phyloP scores from a whole-genome alignment of 371 early-diverging fungal genomes.

The Cokeromyces recurvatus region DNA sequence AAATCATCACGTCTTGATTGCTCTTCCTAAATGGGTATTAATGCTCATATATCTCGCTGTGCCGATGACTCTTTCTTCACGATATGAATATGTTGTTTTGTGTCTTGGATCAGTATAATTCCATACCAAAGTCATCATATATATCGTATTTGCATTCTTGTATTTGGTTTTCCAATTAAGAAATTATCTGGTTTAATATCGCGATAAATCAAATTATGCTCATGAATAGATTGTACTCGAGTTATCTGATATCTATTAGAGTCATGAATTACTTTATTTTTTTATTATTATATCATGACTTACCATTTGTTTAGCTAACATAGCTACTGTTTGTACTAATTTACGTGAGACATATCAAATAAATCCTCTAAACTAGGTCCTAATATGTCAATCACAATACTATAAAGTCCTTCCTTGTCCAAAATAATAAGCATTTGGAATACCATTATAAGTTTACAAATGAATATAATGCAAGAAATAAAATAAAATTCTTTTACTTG shows the following conservation, averaged over 20 bases:
- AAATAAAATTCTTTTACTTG: constrained; percentile 48
- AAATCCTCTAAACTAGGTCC: constrained; percentile 94
- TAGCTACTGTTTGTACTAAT: constrained; percentile 92
- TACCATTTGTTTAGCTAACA: constrained; percentile 95
- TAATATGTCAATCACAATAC: constrained; percentile 92
- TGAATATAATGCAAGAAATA: not conserved
- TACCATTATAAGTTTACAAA: constrained; percentile 41
- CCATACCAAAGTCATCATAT: constrained; percentile 98
- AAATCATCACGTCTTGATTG: constrained; percentile 97
- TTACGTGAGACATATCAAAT: constrained; percentile 88
- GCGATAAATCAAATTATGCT: constrained; percentile 92
- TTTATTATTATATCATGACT: not conserved
- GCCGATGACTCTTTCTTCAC: constrained; percentile 91
- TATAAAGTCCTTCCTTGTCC: constrained; percentile 93
- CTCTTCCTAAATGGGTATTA: constrained; percentile 95
- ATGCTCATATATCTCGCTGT: constrained; percentile 98
- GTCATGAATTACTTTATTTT: not conserved
- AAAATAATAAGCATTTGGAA: constrained; percentile 89
- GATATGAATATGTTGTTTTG: constrained; percentile 93
- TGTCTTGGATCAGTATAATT: constrained; percentile 92
- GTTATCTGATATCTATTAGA: constrained; percentile 51
- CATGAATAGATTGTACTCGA: constrained; percentile 91
- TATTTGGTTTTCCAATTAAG: constrained; percentile 81
- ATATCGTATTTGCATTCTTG: constrained; percentile 62
- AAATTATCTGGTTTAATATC: constrained; percentile 99